A percentile compares a stretch with the other conserved stretches of the same genome.
Evolutionary conservation across 2,329 filamentous ascomycete species (phyloP).

Genomic region (Fusarium hostae): DNA sequence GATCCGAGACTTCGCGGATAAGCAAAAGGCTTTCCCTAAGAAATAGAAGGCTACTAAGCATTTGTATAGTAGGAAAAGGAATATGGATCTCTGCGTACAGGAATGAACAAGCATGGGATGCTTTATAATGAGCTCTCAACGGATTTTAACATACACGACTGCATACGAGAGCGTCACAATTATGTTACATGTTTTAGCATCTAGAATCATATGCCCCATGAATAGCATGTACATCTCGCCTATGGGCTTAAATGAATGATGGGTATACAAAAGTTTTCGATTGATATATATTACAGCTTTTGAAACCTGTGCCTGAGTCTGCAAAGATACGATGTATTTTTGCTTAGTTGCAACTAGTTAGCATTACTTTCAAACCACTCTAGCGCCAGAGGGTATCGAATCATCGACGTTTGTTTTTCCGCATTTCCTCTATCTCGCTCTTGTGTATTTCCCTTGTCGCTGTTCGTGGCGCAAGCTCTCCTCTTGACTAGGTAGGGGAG

Average conservation of each 20-base stretch:
- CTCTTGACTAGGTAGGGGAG: constrained; percentile 83
- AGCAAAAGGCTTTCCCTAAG: constrained; percentile 68
- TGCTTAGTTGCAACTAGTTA: neutral
- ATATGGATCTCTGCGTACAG: neutral
- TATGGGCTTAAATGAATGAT: neutral
- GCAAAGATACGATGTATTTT: neutral
- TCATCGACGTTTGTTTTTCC: constrained; percentile 6
- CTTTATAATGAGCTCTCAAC: neutral
- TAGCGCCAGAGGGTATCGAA: constrained; percentile 42
- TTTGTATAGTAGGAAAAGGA: constrained; percentile 13
- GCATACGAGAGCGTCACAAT: neutral
- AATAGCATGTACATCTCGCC: neutral
- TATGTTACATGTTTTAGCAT: neutral
- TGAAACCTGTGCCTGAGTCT: neutral
- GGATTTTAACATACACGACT: neutral
- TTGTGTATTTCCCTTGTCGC: constrained; percentile 70
- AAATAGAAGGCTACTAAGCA: neutral
- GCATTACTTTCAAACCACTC: constrained; percentile 31
- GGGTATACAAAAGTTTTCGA: constrained; percentile 9
- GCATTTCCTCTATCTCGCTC: constrained; percentile 53
- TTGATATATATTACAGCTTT: constrained; percentile 19
- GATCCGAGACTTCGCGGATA: constrained; percentile 79
- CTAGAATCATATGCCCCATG: neutral
- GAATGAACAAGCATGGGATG: neutral
- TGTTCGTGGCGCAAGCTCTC: constrained; percentile 85